Conservation (phyloP, 352 stramenopile species). For the Blastocystis sp. region DNA sequence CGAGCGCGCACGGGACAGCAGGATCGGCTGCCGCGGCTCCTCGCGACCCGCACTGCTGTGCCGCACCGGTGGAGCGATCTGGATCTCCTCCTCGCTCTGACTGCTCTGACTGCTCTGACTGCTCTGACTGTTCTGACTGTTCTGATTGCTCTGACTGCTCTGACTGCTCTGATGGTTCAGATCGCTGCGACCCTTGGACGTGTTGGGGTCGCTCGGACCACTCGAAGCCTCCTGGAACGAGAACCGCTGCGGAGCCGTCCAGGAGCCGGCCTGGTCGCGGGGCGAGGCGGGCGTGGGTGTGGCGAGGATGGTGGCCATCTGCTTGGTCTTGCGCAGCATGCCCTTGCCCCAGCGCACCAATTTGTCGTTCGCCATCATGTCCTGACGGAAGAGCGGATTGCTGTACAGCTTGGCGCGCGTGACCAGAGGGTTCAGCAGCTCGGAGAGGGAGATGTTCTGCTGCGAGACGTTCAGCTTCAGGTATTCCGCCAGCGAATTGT, state of each 20-base stretch:
- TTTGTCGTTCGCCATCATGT: conserved; percentile 53
- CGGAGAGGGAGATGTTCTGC: conserved; percentile 36
- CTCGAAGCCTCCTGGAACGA: not conserved
- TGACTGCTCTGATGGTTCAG: not conserved
- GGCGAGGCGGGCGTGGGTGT: not conserved
- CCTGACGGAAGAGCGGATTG: conserved; percentile 47
- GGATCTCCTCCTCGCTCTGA: too few relatives aligned
- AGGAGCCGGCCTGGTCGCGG: not conserved
- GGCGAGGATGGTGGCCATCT: conserved; percentile 17
- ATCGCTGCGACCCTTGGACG: not conserved
- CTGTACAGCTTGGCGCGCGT: conserved; percentile 37
- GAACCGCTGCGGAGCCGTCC: not conserved
- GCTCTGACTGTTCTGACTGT: not conserved
- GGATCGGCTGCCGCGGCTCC: conserved; percentile 1
- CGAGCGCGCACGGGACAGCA: not conserved
- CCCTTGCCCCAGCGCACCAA: conserved; percentile 53
- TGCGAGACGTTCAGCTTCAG: conserved; percentile 6
- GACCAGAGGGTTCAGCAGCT: conserved; percentile 42
- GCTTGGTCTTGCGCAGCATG: conserved; percentile 57
- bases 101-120: not conserved
- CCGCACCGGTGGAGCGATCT: too few relatives aligned
- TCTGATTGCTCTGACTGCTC: not conserved
- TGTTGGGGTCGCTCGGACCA: not conserved
- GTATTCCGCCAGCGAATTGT: conserved; percentile 33
- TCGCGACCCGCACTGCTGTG: not conserved